Evolutionary conservation across 768 basidiomycete species (phyloP).

Genomic region (Psilocybe cubensis): DNA sequence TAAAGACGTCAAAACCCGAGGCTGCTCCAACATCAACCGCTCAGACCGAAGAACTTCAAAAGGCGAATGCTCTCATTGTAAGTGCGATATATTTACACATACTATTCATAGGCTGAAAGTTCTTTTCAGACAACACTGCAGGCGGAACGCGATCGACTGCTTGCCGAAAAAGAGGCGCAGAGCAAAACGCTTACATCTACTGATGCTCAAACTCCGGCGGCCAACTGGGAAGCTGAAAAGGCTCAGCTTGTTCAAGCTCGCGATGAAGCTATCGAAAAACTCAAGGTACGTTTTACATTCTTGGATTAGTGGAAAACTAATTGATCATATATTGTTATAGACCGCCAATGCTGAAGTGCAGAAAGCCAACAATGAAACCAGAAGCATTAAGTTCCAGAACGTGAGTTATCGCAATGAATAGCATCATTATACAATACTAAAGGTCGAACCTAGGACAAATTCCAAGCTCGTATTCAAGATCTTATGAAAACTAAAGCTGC

Average conservation of each 20-base stretch:
- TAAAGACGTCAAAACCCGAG: slow-evolving; percentile 25
- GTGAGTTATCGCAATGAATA: slow-evolving; percentile 24
- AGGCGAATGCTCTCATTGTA: slow-evolving; percentile 43
- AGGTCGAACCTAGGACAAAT: slow-evolving; percentile 55
- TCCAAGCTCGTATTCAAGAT: slow-evolving; percentile 56
- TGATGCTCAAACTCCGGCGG: slow-evolving; percentile 33
- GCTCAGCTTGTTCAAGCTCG: slow-evolving; percentile 57
- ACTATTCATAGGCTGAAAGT: neutral
- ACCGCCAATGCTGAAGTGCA: slow-evolving; percentile 43
- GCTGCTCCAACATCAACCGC: slow-evolving; percentile 8
- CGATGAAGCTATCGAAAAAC: slow-evolving; percentile 60
- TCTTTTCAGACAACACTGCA: slow-evolving; percentile 49
- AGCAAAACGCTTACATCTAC: slow-evolving; percentile 28
- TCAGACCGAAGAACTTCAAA: slow-evolving; percentile 25
- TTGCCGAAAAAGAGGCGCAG: slow-evolving; percentile 61
- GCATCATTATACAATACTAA: slow-evolving; percentile 4
- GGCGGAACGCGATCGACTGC: slow-evolving; percentile 63
- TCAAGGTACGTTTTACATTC: slow-evolving; percentile 47
- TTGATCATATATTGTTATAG: slow-evolving; percentile 2
- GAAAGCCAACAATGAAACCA: slow-evolving; percentile 47
- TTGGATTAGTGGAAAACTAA: neutral
- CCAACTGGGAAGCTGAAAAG: slow-evolving; percentile 63
- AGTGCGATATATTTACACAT: slow-evolving; percentile 11
- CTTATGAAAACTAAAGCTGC: slow-evolving; percentile 54
- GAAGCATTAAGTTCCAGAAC: slow-evolving; percentile 44